Base-by-base conservation (phyloP, 1,284 basidiomycete genomes). In the Rhodotorula sp. region DNA sequence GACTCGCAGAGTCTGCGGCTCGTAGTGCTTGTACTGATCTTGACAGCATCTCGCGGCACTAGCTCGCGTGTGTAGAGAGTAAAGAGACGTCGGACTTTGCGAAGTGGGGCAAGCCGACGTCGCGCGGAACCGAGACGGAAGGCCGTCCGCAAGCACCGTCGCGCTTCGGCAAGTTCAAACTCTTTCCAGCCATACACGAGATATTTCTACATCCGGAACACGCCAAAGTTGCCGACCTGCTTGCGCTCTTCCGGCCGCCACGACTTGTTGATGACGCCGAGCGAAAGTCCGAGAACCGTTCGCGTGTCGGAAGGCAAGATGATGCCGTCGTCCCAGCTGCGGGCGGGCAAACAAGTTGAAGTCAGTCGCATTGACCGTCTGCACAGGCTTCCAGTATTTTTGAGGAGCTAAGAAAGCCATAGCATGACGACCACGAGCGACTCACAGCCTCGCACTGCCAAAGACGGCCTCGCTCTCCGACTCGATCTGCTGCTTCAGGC, bases 251-350 rank as follows among this genome's bases (percentile, higher is more conserved):
- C 80, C 59, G 62, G 58, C 44, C 71, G 78, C 67, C 76, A 75
- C 67, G 51, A 67, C 76, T 80, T 55, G 78, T 76, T 70, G 66
- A 90, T 87, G 24, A 96, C 83, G 26, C 88, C 89, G 37, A 97
- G 85, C 17, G 88, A 91, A 4, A 97, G 84, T 6, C 93, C 93
- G 59, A 96, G 85, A 0, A 90, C 87, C 80, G 93, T 89, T 60
- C 94, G 84, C 1, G 94, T 97, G 79, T 97, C 93, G n/a, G 86
- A 86, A 4, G 94, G 94, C 75, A 87, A 87, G 80, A 97, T 94
- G 74, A 97, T 91, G 2, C 94, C 94, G 79, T 97, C 94, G 80
- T 96, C 94, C 79, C 80, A 81, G 15, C 80, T 74, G 56, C 76
- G 62, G 26, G 73, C 74, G 46, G 12, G 55, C 4, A 33, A 12